phyloP scores from a whole-genome alignment of 768 basidiomycete genomes.

The Zangia roseola region DNA sequence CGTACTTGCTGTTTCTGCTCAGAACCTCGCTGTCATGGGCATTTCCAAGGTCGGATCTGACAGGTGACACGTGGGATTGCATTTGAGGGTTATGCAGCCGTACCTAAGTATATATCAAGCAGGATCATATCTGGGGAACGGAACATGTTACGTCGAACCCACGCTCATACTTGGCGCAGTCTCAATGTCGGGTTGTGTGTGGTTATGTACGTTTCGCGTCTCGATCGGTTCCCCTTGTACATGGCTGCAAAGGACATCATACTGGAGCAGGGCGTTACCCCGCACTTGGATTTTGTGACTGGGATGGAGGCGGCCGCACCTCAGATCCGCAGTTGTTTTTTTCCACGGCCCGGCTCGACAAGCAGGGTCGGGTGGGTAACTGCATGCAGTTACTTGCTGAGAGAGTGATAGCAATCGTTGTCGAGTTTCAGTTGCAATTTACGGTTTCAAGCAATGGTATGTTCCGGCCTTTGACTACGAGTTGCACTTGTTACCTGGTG shows the following conservation, averaged over 20 bases:
- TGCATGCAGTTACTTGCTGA: background rate
- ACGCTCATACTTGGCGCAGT: background rate
- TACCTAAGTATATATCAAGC: conserved; percentile 67
- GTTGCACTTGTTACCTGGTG: too few species aligned
- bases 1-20: too few species aligned
- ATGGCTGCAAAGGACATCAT: too few species aligned
- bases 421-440: background rate
- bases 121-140: conserved; percentile 55
- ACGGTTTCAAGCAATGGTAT: too few species aligned
- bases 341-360: conserved; percentile 5
- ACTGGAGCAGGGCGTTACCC: conserved; percentile 10
- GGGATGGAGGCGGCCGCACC: conserved; percentile 7
- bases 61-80: conserved; percentile 1
- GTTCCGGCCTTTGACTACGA: too few species aligned
- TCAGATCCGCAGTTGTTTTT: conserved; percentile 16
- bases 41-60: background rate
- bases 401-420: conserved; percentile 3
- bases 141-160: conserved; percentile 52
- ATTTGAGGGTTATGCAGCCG: conserved; percentile 31
- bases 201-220: background rate
- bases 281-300: conserved; percentile 14
- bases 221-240: conserved; percentile 3
- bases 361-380: conserved; percentile 10
- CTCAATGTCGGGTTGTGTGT: too few species aligned
- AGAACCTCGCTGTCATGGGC: conserved; percentile 31